Base-by-base conservation (phyloP, 2,329 filamentous ascomycete species). In the Stemphylium vesicarium region DNA sequence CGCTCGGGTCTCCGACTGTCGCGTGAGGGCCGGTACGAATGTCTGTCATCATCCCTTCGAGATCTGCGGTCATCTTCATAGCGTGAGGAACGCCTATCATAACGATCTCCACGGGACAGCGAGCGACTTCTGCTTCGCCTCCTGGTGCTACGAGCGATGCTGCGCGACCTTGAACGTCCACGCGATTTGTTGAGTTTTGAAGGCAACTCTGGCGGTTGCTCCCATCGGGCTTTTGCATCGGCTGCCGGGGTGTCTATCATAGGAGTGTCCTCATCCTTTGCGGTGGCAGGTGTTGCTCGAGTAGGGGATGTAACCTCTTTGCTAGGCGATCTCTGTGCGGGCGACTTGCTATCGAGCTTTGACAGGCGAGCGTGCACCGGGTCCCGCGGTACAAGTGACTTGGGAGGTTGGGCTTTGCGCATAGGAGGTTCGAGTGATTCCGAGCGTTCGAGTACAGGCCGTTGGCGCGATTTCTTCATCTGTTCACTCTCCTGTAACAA, bases 391-490 rank as follows among this genome's bases (percentile, higher is more conserved):
- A 73, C 70, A 42, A 75, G 64, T 4, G 72, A 69, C 36, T 73
- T 74, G 12, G 72, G 71, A 8, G 72, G 67, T 1, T 72, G 71
- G 12, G 70, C 66, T 62, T 75, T 77, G 11, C 71, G 71, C 53
- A 68, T 60, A 15, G 75, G 75, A 33, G 74, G 73, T 47, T 77
- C 74, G 5, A 77, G 65, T 5, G 74, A 77, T 52, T 71, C 74
- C 1, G 75, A 76, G 22, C 73, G 67, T 43, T 74, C 73, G 12
- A 75, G 65, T 4, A 69, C 69, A 43, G 73, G 73, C 11, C 72
- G 66, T 49, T 73, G 69, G 15, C 69, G 65, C 11, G 73, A 66
- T 36, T 74, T 77, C 53, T 75, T 74, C 59, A 75, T 70, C 49
- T 70, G 65, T 48, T 74, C 72, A 43, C 72, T 71, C 41, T 77